Evolutionary conservation across 2,329 filamentous ascomycete genomes (phyloP).

Genomic region (Cadophora sp.): DNA sequence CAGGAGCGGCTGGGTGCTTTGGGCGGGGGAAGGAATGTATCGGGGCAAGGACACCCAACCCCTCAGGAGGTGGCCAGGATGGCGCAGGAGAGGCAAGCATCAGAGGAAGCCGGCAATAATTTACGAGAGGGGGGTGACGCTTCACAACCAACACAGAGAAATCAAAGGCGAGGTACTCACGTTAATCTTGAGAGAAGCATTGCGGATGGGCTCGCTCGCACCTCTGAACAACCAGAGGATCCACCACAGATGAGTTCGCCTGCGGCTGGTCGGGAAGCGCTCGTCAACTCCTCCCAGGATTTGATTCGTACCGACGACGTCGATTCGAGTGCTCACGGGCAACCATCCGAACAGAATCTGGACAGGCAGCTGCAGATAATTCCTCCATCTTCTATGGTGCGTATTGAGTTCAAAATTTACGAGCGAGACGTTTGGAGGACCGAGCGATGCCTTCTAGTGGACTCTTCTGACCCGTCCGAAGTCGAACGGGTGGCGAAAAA

Average conservation of each 20-base stretch:
- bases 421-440: slow-evolving; percentile 27
- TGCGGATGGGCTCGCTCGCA: background rate
- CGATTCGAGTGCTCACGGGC: background rate
- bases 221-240: background rate
- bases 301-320: background rate
- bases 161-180: background rate
- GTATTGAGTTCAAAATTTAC: slow-evolving; percentile 17
- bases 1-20: no score
- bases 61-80: background rate
- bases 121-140: no score
- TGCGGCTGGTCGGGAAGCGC: background rate
- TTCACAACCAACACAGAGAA: background rate
- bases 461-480: slow-evolving; percentile 24
- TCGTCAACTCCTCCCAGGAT: background rate
- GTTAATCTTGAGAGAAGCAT: background rate
- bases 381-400: background rate
- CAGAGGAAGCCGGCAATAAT: background rate
- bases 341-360: background rate
- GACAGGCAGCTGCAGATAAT: background rate
- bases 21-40: no score
- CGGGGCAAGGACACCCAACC: no score
- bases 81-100: background rate
- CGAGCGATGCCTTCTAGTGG: slow-evolving; percentile 15
- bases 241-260: no score
- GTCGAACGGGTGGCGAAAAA: slow-evolving; percentile 30